Percentiles rank a stretch among this genome's conserved stretches.
Conservation (phyloP, 179 eudicot genomes). For the Silene vulgaris region DNA sequence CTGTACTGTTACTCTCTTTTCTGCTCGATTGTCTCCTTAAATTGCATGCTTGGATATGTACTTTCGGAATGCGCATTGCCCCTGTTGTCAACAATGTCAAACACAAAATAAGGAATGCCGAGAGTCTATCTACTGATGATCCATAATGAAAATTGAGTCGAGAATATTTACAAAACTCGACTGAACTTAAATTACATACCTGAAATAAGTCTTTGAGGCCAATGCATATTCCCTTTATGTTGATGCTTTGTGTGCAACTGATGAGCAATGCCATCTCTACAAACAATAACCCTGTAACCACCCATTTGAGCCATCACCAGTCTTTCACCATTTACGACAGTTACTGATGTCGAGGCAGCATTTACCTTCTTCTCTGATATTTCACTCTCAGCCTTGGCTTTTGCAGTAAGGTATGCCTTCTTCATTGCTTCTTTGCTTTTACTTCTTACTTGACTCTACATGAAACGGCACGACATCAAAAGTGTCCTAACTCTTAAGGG, state of each 20-base stretch:
- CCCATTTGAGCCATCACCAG: constrained; percentile 67
- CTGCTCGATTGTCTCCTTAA: constrained; percentile 20
- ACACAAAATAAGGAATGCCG: no score
- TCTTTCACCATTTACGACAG: constrained; percentile 59
- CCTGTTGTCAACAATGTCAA: constrained; percentile 29
- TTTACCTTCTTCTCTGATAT: constrained; percentile 22
- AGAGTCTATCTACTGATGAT: neutral
- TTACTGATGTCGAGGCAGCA: constrained; percentile 48
- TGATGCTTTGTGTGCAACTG: constrained; percentile 41
- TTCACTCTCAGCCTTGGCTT: constrained; percentile 34
- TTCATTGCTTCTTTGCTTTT: constrained; percentile 55
- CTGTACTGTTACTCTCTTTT: constrained; percentile 36
- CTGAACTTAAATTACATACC: constrained; percentile 29
- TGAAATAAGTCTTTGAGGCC: constrained; percentile 51
- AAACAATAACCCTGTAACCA: constrained; percentile 54
- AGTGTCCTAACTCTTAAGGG: no score
- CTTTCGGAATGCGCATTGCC: constrained; percentile 46
- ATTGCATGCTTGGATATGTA: constrained; percentile 25
- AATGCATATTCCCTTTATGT: constrained; percentile 30
- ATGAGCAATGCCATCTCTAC: constrained; percentile 64
- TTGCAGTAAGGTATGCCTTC: constrained; percentile 49
- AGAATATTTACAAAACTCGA: neutral
- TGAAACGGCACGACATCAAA: no score
- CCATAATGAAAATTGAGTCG: neutral
- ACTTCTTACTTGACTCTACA: constrained; percentile 39